Evolutionary conservation across 75 land plant species (phyloP), one percentile per base, ranked within the genome.

Genomic region (Adiantum capillusveneris): DNA sequence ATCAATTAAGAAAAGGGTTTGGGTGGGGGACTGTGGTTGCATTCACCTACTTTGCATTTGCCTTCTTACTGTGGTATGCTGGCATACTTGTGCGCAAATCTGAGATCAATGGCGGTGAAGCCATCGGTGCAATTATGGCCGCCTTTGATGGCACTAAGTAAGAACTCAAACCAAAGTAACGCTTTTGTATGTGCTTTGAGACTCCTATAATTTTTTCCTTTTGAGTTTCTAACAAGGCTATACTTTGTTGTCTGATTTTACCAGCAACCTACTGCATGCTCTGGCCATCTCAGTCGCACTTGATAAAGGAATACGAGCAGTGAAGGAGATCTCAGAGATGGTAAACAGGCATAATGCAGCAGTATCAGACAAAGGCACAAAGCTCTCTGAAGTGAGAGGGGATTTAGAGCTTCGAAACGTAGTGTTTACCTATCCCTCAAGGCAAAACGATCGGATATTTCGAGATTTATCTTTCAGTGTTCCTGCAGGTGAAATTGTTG

Each of bases 1-100:
- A 70, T 53, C 83, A 78, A 0, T 6, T 83, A 20, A 84, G 71
- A 0, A 86, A 83, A 65, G 90, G 90, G 18, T 16, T 86, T 27
- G 84, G 87, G n/a, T 31, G 80, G 27, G 90, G 90, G 28, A 49
- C 42, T 31, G 80, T 87, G 0, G 74, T 71, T 55, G 81, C 75
- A 3, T 31, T 83, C 22, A 19, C 63, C 41, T 68, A 73, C 16
- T 66, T 72, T 58, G 67, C 84, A 2, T 86, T 83, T 83, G 87
- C 90, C 14, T 66, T 86, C 36, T 64, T 83, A 21, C 71, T 86
- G 1, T 87, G 90, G 90, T 84, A 84, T 67, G 84, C 84, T 18
- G 65, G 90, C 30, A 36, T 70, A 14, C 70, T 87, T 22, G 77
- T 87, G 28, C 63, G 73, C 20, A 75, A 78, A 50, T 53, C 65